Evolutionary conservation across 2,329 filamentous ascomycete genomes (phyloP), one percentile per base, ranked within the genome.

Genomic region (Hypoxylon sp.): DNA sequence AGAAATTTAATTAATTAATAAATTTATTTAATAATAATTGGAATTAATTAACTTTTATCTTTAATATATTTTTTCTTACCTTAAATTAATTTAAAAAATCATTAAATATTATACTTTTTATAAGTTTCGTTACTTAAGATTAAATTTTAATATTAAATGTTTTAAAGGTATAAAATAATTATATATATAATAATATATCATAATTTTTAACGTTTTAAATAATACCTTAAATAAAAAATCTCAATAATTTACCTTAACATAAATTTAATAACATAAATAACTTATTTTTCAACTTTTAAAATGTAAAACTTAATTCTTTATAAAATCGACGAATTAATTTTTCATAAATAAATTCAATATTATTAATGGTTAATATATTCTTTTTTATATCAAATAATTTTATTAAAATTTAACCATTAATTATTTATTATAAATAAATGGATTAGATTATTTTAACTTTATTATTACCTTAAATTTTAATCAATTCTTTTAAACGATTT

Each of bases 111-210:
- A 33, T 33, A 5, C 6, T 7, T 33, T 33, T 25, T 11, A 27
- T 48, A 11, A 48, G 7, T 48, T 48, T 48, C 3, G 3, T 48
- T 22, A 48, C 14, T 27, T 48, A 48, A 2, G 0, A 11, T 48
- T 48, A 25, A 48, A 48, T 48, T 13, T 48, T 48, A 48, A 48
- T 13, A 27, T 48, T 48, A 48, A 42, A 42, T 6, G 14, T 7
- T 42, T 42, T 42, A 42, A 42, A 42, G 0, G 2, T 17, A 17
- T 17, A 42, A 2, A 42, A 17, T 5, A 42, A 4, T 42, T 42
- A 17, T 1, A 42, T 6, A 17, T 17, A 42, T 17, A 42, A 17
- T 6, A 42, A 6, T 4, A 42, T 5, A 42, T 42, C 17, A 42
- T 42, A 42, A 17, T 7, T 6, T n/a, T 40, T 40, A n/a, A 5